Percentiles rank a stretch among this genome's conserved stretches.
Conservation (phyloP, 2,329 filamentous ascomycete genomes). For the Epichloe elymi region DNA sequence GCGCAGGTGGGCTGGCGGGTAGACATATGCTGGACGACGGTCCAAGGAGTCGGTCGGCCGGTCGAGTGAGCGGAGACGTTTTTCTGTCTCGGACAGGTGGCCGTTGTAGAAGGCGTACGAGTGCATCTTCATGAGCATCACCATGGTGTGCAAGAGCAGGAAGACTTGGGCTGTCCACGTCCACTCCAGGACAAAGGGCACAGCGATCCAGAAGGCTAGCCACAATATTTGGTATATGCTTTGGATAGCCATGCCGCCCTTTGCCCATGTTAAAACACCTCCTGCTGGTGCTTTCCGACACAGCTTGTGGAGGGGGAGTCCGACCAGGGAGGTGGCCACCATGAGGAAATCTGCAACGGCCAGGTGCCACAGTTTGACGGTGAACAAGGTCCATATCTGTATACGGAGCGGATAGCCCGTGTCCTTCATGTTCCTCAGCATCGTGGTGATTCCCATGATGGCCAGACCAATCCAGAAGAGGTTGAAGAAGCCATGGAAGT, state of each 20-base stretch:
- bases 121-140: slow-evolving; percentile 97
- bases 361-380: slow-evolving; percentile 77
- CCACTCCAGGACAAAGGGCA: slow-evolving; percentile 80
- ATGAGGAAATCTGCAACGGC: slow-evolving; percentile 74
- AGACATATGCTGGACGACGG: slow-evolving; percentile 60
- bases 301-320: slow-evolving; percentile 58
- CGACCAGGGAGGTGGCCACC: slow-evolving; percentile 63
- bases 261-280: slow-evolving; percentile 55
- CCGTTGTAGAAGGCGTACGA: slow-evolving; percentile 98
- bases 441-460: slow-evolving; percentile 94
- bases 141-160: slow-evolving; percentile 78
- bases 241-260: slow-evolving; percentile 68
- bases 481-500: slow-evolving; percentile 96
- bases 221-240: slow-evolving; percentile 68
- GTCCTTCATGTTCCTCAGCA: slow-evolving; percentile 85
- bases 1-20: slow-evolving; percentile 47
- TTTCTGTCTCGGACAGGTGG: slow-evolving; percentile 77
- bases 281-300: slow-evolving; percentile 41
- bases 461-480: slow-evolving; percentile 95
- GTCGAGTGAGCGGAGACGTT: slow-evolving; percentile 68
- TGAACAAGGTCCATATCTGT: slow-evolving; percentile 79
- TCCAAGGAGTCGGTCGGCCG: slow-evolving; percentile 47
- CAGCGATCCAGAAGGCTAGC: slow-evolving; percentile 70
- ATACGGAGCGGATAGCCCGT: slow-evolving; percentile 77
- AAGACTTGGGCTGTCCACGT: slow-evolving; percentile 97